Conservation (phyloP, 2,329 filamentous ascomycete species). For the Herpomyces periplanetae region DNA sequence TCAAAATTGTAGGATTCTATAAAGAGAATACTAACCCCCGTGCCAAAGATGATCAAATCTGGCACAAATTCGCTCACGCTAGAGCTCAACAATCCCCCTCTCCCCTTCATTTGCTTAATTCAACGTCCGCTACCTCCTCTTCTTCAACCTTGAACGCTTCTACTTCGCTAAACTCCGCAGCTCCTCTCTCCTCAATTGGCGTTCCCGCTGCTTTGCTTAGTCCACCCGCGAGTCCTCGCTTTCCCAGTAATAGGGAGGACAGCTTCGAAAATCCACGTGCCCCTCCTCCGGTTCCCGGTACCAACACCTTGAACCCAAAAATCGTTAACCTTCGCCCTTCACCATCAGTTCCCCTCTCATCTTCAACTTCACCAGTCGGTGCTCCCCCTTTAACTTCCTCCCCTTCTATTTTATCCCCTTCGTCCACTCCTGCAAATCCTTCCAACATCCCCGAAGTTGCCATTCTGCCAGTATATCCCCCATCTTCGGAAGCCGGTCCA, state of each 20-base stretch:
- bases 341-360: too few species aligned
- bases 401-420: too few species aligned
- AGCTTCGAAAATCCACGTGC: constrained; percentile 92
- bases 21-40: constrained; percentile 56
- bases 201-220: constrained; percentile 22
- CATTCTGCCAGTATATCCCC: too few species aligned
- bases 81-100: constrained; percentile 17
- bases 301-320: constrained; percentile 9
- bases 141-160: constrained; percentile 1
- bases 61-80: constrained; percentile 84
- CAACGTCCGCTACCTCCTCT: too few species aligned
- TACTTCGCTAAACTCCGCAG: constrained; percentile 2
- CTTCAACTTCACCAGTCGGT: too few species aligned
- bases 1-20: constrained; percentile 85
- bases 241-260: constrained; percentile 54
- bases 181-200: constrained; percentile 7
- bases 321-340: constrained; percentile 9
- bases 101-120: too few species aligned
- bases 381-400: too few species aligned
- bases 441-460: too few species aligned
- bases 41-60: constrained; percentile 48
- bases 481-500: too few species aligned
- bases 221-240: constrained; percentile 45
- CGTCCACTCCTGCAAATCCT: too few species aligned
- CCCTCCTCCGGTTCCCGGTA: constrained; percentile 42